Conservation (phyloP, 805 yeast species). For the Kodamaea nitidulidarum region DNA sequence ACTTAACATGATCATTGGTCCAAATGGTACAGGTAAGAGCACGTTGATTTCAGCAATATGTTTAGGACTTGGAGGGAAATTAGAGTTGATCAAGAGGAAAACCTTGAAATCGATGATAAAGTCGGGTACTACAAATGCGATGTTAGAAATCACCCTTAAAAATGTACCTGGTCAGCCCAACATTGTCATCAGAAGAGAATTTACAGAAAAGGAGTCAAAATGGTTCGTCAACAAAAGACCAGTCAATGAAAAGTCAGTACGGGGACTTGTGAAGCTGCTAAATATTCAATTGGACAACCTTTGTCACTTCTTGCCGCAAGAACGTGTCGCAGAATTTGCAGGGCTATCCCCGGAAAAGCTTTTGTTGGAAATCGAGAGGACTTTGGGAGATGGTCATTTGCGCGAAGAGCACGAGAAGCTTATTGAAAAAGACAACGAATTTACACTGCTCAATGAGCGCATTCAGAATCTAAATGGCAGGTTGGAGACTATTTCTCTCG, state of each 20-base stretch:
- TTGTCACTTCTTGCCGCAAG: slow-evolving; percentile 94
- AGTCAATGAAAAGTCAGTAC: slow-evolving; percentile 44
- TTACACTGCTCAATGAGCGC: slow-evolving; percentile 23
- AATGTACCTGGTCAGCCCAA: slow-evolving; percentile 30
- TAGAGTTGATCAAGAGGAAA: slow-evolving; percentile 69
- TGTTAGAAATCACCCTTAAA: slow-evolving; percentile 50
- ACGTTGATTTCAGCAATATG: slow-evolving; percentile 92
- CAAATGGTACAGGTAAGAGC: slow-evolving; percentile 94
- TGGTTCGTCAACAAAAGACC: slow-evolving; percentile 48
- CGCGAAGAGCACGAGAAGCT: slow-evolving; percentile 54
- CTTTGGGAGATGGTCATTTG: slow-evolving; percentile 63
- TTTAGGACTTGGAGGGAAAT: slow-evolving; percentile 78
- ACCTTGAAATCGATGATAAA: slow-evolving; percentile 67
- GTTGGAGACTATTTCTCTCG: slow-evolving; percentile 30
- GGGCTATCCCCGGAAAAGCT: slow-evolving; percentile 70
- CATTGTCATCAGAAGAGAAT: slow-evolving; percentile 42
- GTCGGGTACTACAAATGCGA: slow-evolving; percentile 48
- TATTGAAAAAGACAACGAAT: slow-evolving; percentile 44
- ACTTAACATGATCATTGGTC: slow-evolving; percentile 89
- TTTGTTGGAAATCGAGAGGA: slow-evolving; percentile 73
- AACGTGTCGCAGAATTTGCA: slow-evolving; percentile 90
- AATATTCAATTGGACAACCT: slow-evolving; percentile 87
- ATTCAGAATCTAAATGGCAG: slow-evolving; percentile 26
- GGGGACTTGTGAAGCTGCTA: slow-evolving; percentile 40
- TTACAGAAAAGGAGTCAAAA: slow-evolving; percentile 44